These are phyloP conservation scores for Exophiala aquamarina DNA, from an alignment of 2,329 filamentous ascomycete genomes.

Conservation along the genomic window DNA sequence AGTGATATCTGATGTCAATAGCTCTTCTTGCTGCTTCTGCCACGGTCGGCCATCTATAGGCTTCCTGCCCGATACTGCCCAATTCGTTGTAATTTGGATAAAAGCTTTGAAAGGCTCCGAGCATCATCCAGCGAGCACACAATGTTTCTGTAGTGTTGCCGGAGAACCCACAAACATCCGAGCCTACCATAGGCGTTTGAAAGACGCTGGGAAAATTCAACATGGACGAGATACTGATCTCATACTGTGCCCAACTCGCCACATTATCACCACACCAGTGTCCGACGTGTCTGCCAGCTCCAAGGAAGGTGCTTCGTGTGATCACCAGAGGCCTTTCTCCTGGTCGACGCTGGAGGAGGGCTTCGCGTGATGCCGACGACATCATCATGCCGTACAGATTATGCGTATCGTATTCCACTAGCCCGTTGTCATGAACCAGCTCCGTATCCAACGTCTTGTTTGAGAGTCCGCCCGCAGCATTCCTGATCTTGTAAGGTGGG, in stretches of 20 bases:
- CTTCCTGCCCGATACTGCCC: slow-evolving; percentile 62
- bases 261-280: slow-evolving; percentile 66
- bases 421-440: slow-evolving; percentile 66
- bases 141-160: slow-evolving; percentile 66
- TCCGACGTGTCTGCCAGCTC: slow-evolving; percentile 61
- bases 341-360: slow-evolving; percentile 68
- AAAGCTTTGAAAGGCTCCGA: slow-evolving; percentile 74
- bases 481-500: slow-evolving; percentile 66
- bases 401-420: slow-evolving; percentile 72
- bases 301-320: slow-evolving; percentile 73
- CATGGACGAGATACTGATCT: slow-evolving; percentile 58
- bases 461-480: slow-evolving; percentile 53
- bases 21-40: slow-evolving; percentile 65
- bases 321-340: slow-evolving; percentile 67
- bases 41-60: slow-evolving; percentile 68
- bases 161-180: slow-evolving; percentile 77
- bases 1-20: slow-evolving; percentile 70
- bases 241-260: slow-evolving; percentile 60
- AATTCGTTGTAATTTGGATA: slow-evolving; percentile 71
- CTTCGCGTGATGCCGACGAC: slow-evolving; percentile 62
- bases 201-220: slow-evolving; percentile 64
- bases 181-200: slow-evolving; percentile 67
- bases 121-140: slow-evolving; percentile 72
- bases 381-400: slow-evolving; percentile 78
- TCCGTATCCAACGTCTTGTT: slow-evolving; percentile 67